Evolutionary conservation across 2,329 filamentous ascomycete species (phyloP), one percentile per base, ranked within the genome.

Genomic region (Cyanodermella asteris): DNA sequence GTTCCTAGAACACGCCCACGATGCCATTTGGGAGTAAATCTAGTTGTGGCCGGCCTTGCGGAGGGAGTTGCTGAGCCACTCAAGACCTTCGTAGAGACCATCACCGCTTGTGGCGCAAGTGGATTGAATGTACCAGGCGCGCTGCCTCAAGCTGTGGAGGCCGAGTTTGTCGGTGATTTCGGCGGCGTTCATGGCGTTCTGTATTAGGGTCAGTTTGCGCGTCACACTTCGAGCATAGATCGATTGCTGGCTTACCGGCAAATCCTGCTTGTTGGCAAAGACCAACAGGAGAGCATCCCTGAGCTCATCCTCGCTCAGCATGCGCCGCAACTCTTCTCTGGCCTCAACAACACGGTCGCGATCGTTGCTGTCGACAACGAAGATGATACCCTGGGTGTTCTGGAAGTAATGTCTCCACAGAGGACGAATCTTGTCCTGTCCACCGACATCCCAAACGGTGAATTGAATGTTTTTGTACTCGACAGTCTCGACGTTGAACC

Each of bases 391-490:
- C 60, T 97, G 87, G 41, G 87, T 97, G 60, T 91, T 91, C 60
- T 91, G 82, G 72, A 94, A 97, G 65, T 97, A 97, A 59, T 94
- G 87, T 63, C 87, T 81, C 87, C 87, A 97, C 49, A 97, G 65
- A 50, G 87, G 87, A 55, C 87, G 72, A 53, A 97, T 97, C 77
- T 94, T 94, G 72, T 97, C 87, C 66, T 97, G 87, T 55, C 87
- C 87, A 65, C 87, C 87, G 49, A 97, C 87, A 64, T 94, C 87
- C 87, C 87, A 97, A 52, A 97, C 87, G 54, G 84, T 94, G 68
- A 97, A 97, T 55, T 91, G 81, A 47, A 91, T 93, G 71, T 97
- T 97, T 71, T 93, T 93, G 68, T 94, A 94, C 54, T 91, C 82
- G 54, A 97, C 87, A 28, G 87, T 94, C 69, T 97, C 87, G 55